Evolutionary conservation across 2,329 filamentous ascomycete species (phyloP).

Genomic region (Bimuria novae-zelandiae): DNA sequence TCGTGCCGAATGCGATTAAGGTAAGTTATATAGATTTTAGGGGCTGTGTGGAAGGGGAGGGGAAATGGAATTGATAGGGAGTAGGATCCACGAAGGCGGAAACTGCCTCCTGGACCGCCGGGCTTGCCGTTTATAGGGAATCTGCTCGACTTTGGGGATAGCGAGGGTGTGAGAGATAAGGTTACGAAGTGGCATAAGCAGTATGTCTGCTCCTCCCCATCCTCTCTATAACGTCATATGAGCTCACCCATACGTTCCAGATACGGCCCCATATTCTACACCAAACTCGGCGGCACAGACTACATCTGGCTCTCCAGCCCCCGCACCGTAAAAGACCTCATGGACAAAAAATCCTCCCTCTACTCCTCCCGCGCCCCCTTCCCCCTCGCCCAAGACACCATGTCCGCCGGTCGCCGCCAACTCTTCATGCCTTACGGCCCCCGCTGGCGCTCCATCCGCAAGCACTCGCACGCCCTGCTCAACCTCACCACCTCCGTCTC

Average conservation of each 20-base stretch:
- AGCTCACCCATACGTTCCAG: not conserved
- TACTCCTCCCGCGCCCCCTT: conserved; percentile 53
- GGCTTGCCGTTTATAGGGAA: conserved; percentile 49
- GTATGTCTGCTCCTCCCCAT: not conserved
- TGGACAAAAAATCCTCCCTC: conserved; percentile 58
- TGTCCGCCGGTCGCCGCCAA: conserved; percentile 56
- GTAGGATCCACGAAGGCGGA: conserved; percentile 36
- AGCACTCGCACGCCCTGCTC: conserved; percentile 39
- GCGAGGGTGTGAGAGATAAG: conserved; percentile 38
- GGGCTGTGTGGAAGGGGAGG: not conserved
- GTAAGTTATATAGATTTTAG: conserved; percentile 11
- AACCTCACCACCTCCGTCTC: conserved; percentile 36
- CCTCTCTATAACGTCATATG: not conserved
- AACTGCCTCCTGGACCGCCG: conserved; percentile 46
- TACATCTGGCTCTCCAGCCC: conserved; percentile 52
- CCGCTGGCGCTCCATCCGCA: conserved; percentile 44
- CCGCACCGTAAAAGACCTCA: conserved; percentile 58
- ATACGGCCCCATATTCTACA: conserved; percentile 48
- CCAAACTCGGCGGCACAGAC: conserved; percentile 48
- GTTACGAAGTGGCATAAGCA: conserved; percentile 41
- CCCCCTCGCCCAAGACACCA: conserved; percentile 45
- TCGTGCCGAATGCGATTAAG: conserved; percentile 38
- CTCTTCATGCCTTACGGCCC: conserved; percentile 50
- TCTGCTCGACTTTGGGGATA: conserved; percentile 44
- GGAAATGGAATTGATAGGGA: not conserved